Evolutionary conservation across 306 rosid species (phyloP).

Genomic region (Cucurbita argyrosperma): DNA sequence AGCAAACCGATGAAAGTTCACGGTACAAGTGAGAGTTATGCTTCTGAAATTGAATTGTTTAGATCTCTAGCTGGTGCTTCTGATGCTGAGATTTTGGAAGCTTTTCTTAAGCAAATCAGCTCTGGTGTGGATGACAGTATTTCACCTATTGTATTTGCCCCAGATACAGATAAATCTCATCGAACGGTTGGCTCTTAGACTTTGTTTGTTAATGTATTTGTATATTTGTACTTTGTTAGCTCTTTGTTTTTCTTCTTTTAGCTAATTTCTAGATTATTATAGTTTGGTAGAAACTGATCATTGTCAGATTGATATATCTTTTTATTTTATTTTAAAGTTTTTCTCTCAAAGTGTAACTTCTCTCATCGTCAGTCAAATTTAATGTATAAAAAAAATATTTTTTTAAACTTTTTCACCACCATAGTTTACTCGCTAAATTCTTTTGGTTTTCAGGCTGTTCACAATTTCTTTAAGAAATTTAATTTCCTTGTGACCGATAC

Average conservation of each 20-base stretch:
- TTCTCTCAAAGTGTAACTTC: not conserved
- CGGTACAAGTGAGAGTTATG: constrained; percentile 29
- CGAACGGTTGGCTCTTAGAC: constrained; percentile 54
- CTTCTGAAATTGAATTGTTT: constrained; percentile 51
- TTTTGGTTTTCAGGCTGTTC: constrained; percentile 52
- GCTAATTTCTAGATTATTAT: not conserved
- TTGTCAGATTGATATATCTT: not conserved
- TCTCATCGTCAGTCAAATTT: not conserved
- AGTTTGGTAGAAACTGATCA: not conserved
- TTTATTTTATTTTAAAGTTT: not conserved
- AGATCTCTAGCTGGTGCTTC: constrained; percentile 56
- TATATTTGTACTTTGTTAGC: not conserved
- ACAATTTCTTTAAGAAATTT: constrained; percentile 74
- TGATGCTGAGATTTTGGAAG: constrained; percentile 46
- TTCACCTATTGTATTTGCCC: constrained; percentile 55
- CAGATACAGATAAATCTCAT: constrained; percentile 63
- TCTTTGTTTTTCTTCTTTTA: not conserved
- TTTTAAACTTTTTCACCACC: not conserved
- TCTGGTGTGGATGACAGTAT: constrained; percentile 34
- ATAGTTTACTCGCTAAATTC: constrained; percentile 6
- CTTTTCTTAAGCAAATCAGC: constrained; percentile 38
- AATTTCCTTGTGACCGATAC: constrained; percentile 81
- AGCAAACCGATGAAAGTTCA: constrained; percentile 17
- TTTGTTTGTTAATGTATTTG: not conserved
- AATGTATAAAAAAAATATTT: not conserved